Conservation (phyloP, 495 filamentous ascomycete genomes). For the Margaritispora aquatica region DNA sequence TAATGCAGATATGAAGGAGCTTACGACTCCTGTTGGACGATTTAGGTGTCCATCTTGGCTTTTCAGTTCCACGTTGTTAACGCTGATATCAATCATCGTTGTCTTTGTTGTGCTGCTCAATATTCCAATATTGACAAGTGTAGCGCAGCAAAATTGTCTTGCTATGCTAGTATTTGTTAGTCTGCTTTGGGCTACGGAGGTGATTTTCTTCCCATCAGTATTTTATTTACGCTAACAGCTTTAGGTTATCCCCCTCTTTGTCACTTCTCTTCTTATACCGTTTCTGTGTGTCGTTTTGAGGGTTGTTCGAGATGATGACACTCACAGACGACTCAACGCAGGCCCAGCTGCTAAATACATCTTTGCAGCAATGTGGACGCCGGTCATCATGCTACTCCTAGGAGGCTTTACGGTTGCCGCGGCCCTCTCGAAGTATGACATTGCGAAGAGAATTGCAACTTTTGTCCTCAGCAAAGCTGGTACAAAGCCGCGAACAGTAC, state of each 20-base stretch:
- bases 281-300: constrained; percentile 85
- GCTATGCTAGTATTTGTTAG: constrained; percentile 92
- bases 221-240: not conserved
- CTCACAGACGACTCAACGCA: constrained; percentile 60
- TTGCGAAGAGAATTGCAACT: constrained; percentile 93
- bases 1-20: constrained; percentile 49
- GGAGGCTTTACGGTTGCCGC: constrained; percentile 96
- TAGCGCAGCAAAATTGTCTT: constrained; percentile 92
- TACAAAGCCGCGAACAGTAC: constrained; percentile 76
- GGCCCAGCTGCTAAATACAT: constrained; percentile 74
- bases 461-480: constrained; percentile 97
- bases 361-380: constrained; percentile 97
- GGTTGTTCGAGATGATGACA: constrained; percentile 72
- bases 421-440: constrained; percentile 92
- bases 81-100: constrained; percentile 60
- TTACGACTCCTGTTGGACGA: constrained; percentile 75
- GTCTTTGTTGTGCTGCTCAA: constrained; percentile 68
- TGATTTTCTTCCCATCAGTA: constrained; percentile 30
- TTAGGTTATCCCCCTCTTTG: constrained; percentile 92
- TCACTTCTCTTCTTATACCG: constrained; percentile 88
- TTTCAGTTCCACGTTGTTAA: constrained; percentile 72
- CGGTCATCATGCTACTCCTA: constrained; percentile 96
- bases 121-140: constrained; percentile 70
- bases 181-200: constrained; percentile 94
- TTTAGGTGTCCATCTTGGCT: constrained; percentile 75